Conservation (phyloP, 768 basidiomycete species). For the Serendipita indica region DNA sequence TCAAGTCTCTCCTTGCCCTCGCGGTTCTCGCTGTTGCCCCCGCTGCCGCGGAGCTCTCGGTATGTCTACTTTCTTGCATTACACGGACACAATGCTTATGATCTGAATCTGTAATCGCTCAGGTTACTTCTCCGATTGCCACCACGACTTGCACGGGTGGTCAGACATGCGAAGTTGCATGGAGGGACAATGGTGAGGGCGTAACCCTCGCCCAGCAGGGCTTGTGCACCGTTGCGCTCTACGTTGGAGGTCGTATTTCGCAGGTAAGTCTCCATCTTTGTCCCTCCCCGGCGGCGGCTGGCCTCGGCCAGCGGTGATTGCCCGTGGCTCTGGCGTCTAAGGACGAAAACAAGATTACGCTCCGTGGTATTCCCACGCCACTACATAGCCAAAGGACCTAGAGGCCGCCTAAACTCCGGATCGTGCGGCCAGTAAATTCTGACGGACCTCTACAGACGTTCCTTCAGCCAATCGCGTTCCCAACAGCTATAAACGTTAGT, state of each 20-base stretch:
- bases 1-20: constrained; percentile 4
- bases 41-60: background rate
- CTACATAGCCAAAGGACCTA: background rate
- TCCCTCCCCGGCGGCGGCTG: no score
- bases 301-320: constrained; percentile 39
- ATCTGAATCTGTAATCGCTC: background rate
- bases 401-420: background rate
- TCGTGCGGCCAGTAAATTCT: background rate
- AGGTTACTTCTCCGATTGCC: constrained; percentile 42
- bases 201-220: constrained; percentile 43
- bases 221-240: constrained; percentile 38
- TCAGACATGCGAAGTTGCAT: constrained; percentile 33
- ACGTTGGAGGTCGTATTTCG: constrained; percentile 40
- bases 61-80: background rate
- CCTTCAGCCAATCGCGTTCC: constrained; percentile 2
- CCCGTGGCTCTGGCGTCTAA: constrained; percentile 38
- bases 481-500: background rate
- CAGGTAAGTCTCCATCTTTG: constrained; percentile 21
- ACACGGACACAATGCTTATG: background rate
- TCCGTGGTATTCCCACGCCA: constrained; percentile 20
- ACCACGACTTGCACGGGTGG: constrained; percentile 36
- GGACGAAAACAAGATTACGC: constrained; percentile 41
- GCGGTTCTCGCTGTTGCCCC: background rate
- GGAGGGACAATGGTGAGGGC: constrained; percentile 39
- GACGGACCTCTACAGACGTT: background rate